Evolutionary conservation across 2,329 filamentous ascomycete genomes (phyloP), one percentile per base, ranked within the genome.

Genomic region (Tolypocladium inflatum): DNA sequence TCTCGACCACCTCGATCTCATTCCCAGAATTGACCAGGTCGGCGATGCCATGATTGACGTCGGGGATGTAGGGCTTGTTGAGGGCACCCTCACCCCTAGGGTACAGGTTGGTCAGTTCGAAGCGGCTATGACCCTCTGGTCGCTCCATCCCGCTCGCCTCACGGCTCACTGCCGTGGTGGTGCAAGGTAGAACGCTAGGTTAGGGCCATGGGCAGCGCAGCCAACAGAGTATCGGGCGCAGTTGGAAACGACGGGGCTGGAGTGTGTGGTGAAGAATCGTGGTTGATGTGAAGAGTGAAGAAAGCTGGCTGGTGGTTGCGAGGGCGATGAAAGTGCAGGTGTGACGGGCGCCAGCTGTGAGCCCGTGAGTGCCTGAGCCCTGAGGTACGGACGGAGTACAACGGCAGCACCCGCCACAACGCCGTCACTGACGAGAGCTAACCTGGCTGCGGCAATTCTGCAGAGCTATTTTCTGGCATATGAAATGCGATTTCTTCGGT

Each of bases 1-100:
- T 66, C 61, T 76, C 74, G 2, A 64, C 43, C 3, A 76, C 63
- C 33, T 73, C 67, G 11, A 73, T 59, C 5, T 67, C 65, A 30
- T 60, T 54, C 15, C 64, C 64, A 26, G 59, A 62, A 7, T 65
- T 64, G 33, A 72, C 61, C 15, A 67, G 61, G 1, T 57, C 54
- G 6, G 64, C 61, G 21, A 70, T 61, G 57, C 65, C 65, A 33
- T 65, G 19, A 13, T 19, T 39, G 33, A 55, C 54, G 26, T 57
- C 57, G 19, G n/a, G 33, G 10, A 2, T 21, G 30, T 35, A 52
- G 30, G 26, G 45, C 15, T 53, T 56, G 41, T 45, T 33, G 17
- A 23, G 13, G 15, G 19, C 26, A 13, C 23, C 15, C 6, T 17
- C 45, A 30, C 5, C 23, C 15, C 10, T 23, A 52, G 43, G 50